These are phyloP conservation scores for Jasminum sambac DNA, from an alignment of 257 asterid species.

Conservation along the genomic window DNA sequence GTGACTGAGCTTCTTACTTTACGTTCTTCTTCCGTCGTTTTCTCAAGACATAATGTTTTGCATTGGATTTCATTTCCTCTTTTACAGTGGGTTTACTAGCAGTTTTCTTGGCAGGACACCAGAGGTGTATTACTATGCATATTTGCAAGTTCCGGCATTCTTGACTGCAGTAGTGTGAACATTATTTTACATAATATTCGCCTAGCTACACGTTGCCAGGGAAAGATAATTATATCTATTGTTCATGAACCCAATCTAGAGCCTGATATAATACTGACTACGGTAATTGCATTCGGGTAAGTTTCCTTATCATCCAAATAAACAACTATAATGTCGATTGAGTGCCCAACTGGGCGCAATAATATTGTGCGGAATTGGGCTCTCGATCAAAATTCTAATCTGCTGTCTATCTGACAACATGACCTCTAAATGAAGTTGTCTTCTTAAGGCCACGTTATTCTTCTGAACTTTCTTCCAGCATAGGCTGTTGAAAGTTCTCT, in stretches of 20 bases:
- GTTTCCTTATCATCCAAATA: conserved; percentile 28
- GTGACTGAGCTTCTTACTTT: not conserved
- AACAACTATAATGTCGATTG: too few relatives aligned
- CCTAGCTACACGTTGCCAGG: conserved; percentile 46
- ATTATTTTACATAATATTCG: conserved; percentile 52
- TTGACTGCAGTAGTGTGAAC: conserved; percentile 46
- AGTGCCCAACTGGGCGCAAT: too few relatives aligned
- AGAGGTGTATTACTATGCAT: conserved; percentile 71
- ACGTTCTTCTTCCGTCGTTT: conserved; percentile 3
- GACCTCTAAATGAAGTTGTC: conserved; percentile 7
- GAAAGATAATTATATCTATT: conserved; percentile 55
- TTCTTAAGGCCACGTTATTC: conserved; percentile 3
- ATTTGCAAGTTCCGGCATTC: conserved; percentile 68
- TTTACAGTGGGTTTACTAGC: conserved; percentile 22
- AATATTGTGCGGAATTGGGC: too few relatives aligned
- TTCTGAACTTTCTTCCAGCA: conserved; percentile 9
- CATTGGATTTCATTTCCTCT: conserved; percentile 25
- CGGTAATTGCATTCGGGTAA: conserved; percentile 79
- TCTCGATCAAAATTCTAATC: too few relatives aligned
- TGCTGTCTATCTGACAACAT: conserved; percentile 4
- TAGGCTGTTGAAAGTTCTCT: too few relatives aligned
- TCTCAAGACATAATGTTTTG: conserved; percentile 7
- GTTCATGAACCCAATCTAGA: conserved; percentile 60
- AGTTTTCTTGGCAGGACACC: conserved; percentile 50
- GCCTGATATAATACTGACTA: conserved; percentile 57